A percentile compares a stretch with the other conserved stretches of the same genome.
phyloP scores from a whole-genome alignment of 2,329 filamentous ascomycete genomes.

The Colletotrichum aenigma region DNA sequence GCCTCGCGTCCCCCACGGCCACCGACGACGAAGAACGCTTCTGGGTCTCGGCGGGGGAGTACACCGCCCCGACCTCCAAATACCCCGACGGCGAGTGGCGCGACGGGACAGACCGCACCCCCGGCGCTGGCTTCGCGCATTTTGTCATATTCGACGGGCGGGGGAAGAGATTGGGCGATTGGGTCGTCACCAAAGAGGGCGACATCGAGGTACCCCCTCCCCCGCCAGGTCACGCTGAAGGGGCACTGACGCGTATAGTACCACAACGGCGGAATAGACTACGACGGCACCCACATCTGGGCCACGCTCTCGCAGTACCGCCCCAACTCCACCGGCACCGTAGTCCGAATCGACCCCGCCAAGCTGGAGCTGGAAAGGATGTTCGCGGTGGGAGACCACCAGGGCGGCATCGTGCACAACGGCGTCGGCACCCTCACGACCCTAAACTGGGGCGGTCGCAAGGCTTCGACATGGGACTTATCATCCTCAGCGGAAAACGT shows the following conservation, averaged over 20 bases:
- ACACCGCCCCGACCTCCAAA: conserved; percentile 40
- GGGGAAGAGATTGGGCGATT: conserved; percentile 47
- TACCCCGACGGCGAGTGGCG: conserved; percentile 42
- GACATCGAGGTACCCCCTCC: background rate
- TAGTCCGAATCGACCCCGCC: conserved; percentile 41
- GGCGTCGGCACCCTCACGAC: conserved; percentile 33
- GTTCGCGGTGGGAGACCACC: conserved; percentile 43
- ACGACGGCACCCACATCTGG: conserved; percentile 51
- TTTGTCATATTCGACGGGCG: conserved; percentile 47
- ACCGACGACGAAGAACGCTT: conserved; percentile 38
- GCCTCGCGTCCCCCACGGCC: conserved; percentile 27
- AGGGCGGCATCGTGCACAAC: conserved; percentile 52
- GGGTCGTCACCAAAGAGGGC: conserved; percentile 42
- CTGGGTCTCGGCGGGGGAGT: conserved; percentile 49
- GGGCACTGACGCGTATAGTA: conserved; percentile 32
- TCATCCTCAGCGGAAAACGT: too few species aligned
- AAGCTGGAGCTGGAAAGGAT: conserved; percentile 38
- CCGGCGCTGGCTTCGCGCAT: conserved; percentile 48
- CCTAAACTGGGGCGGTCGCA: conserved; percentile 51
- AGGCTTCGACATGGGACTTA: too few species aligned
- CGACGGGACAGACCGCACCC: conserved; percentile 54
- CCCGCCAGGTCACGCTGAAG: too few species aligned
- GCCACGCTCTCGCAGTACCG: conserved; percentile 50
- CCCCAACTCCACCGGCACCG: conserved; percentile 48
- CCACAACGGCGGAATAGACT: conserved; percentile 54